Evolutionary conservation across 139 green algal species (phyloP), one percentile per base, ranked within the genome.

Genomic region (Tetradesmus obliquus): DNA sequence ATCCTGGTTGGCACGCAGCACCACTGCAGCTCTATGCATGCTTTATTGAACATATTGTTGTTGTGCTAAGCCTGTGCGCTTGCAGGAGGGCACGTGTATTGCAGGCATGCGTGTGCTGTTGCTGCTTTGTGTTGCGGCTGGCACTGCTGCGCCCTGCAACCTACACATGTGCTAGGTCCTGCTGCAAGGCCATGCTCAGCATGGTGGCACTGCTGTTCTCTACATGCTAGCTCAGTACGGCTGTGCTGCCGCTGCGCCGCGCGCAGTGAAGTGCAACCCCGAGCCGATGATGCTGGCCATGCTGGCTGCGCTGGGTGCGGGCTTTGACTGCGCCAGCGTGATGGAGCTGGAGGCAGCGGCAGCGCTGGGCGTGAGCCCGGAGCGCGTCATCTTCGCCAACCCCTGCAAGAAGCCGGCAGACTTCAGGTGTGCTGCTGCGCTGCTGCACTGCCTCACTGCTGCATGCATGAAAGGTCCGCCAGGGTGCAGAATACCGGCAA

Each of bases 291-390:
- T 93, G 22, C 45, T 93, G 79, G 79, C 53, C 1, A 60, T 91
- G 82, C 94, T 99, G 22, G 95, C 95, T 19, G 94, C 95, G 22
- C 84, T 98, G 24, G 98, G 98, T 22, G 94, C 96, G 20, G 96
- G 97, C 45, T 99, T 99, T 88, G 98, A 99, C 93, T 99, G 97
- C 87, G 98, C 98, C 12, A 97, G 93, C 5, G 93, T 96, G n/a
- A 93, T 94, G 1, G 97, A 99, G 94, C 91, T 98, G 22, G 7
- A n/a, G 19, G 88, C 79, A 58, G 88, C 79, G 8, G 55, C 55
- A 57, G 53, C 53, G 3, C 55, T 76, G 66, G 66, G 97, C 15
- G 96, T 98, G 32, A 84, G 95, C 55, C 87, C 79, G 54, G 88
- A 94, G 1, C 89, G 93, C 69, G 97, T 99, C 88, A 94, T 99